phyloP scores from a whole-genome alignment of 164 flowering plant genomes.

The Protea cynaroides region DNA sequence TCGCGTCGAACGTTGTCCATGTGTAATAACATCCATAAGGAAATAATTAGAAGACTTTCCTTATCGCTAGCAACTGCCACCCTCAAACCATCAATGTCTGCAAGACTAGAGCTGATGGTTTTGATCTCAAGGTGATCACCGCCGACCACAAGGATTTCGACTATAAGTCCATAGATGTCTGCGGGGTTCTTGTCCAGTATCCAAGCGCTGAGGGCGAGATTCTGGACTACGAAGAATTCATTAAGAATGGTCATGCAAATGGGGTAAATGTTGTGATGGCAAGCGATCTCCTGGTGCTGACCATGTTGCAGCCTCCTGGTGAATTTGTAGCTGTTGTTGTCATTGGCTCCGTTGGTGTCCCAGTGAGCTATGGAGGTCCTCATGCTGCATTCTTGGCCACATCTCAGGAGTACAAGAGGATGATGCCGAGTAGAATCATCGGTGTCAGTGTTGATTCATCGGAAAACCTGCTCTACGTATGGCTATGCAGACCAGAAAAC shows the following conservation, averaged over 20 bases:
- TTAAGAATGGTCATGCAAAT: slow-evolving; percentile 83
- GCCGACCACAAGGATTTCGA: slow-evolving; percentile 66
- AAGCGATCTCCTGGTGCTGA: slow-evolving; percentile 77
- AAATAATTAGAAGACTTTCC: slow-evolving; percentile 82
- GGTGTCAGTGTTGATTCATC: slow-evolving; percentile 93
- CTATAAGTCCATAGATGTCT: slow-evolving; percentile 79
- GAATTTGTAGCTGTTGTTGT: slow-evolving; percentile 90
- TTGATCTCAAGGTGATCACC: slow-evolving; percentile 67
- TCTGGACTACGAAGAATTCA: slow-evolving; percentile 78
- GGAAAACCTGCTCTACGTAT: slow-evolving; percentile 92
- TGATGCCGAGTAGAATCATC: slow-evolving; percentile 99
- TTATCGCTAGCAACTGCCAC: slow-evolving; percentile 80
- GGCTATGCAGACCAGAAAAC: slow-evolving; percentile 99
- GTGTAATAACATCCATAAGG: slow-evolving; percentile 86
- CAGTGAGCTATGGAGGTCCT: slow-evolving; percentile 99
- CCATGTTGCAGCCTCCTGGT: slow-evolving; percentile 94
- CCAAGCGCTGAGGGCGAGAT: slow-evolving; percentile 94
- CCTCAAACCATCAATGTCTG: slow-evolving; percentile 93
- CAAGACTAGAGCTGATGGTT: slow-evolving; percentile 84
- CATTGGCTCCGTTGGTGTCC: slow-evolving; percentile 94
- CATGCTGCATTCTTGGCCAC: slow-evolving; percentile 98
- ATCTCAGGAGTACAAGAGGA: slow-evolving; percentile 92
- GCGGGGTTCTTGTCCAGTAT: slow-evolving; percentile 98
- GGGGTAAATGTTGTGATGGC: slow-evolving; percentile 99
- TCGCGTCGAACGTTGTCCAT: slow-evolving; percentile 99